phyloP scores from a whole-genome alignment of 1,139 yeast genomes.

The Geotrichum klebahnii region DNA sequence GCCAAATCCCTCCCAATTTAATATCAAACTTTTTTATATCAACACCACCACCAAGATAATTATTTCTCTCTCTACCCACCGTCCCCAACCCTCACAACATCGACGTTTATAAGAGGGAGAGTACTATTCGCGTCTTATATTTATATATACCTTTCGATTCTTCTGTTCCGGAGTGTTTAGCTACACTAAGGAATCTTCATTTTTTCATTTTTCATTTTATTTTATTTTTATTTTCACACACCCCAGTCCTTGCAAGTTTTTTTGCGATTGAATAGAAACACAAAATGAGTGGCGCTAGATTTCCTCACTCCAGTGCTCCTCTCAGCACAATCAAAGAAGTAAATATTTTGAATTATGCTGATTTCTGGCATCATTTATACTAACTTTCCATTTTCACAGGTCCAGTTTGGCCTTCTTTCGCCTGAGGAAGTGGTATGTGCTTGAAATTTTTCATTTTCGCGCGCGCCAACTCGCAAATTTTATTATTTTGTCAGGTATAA shows the following conservation, averaged over 20 bases:
- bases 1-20: neutral
- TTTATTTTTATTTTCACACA: too few relatives aligned
- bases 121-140: constrained; percentile 1
- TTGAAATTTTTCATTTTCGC: constrained; percentile 10
- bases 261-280: neutral
- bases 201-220: neutral
- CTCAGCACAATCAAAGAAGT: constrained; percentile 93
- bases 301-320: constrained; percentile 97
- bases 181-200: constrained; percentile 3
- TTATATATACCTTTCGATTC: neutral
- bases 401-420: constrained; percentile 94
- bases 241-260: neutral
- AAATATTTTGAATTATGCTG: constrained; percentile 32
- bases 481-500: too few relatives aligned
- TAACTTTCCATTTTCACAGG: constrained; percentile 41
- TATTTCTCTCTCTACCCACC: constrained; percentile 16
- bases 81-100: constrained; percentile 14
- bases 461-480: constrained; percentile 25
- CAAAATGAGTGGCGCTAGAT: constrained; percentile 47
- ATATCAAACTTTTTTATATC: neutral
- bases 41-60: constrained; percentile 11
- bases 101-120: constrained; percentile 15
- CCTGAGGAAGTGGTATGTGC: constrained; percentile 84
- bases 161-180: constrained; percentile 11
- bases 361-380: neutral